These are phyloP conservation scores for Vickermania ingenoplastis DNA, from an alignment of 208 protist species.

Conservation along the genomic window DNA sequence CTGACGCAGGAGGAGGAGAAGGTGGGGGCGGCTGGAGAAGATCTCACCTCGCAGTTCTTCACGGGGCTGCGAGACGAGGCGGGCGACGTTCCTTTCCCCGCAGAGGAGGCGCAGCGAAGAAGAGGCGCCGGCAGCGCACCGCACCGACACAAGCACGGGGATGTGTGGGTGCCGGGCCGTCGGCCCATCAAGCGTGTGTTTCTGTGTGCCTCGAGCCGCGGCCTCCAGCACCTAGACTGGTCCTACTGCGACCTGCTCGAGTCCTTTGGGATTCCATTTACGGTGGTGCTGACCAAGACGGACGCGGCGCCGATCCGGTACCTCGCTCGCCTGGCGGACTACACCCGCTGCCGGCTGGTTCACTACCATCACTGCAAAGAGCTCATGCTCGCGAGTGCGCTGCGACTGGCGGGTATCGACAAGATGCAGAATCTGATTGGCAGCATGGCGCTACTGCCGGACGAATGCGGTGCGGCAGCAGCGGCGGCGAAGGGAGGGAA, in stretches of 20 bases:
- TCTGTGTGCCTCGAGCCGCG: slow-evolving; percentile 64
- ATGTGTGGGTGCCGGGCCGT: slow-evolving; percentile 6
- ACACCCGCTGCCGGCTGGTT: slow-evolving; percentile 73
- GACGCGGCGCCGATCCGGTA: slow-evolving; percentile 74
- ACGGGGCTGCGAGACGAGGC: background rate
- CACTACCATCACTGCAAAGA: slow-evolving; percentile 80
- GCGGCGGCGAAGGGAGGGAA: no score
- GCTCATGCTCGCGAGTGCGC: slow-evolving; percentile 68
- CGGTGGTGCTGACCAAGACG: slow-evolving; percentile 83
- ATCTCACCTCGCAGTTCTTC: no score
- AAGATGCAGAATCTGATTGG: slow-evolving; percentile 78
- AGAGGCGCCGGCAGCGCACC: background rate
- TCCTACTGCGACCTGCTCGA: slow-evolving; percentile 69
- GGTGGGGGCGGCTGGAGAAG: no score
- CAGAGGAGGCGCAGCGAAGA: no score
- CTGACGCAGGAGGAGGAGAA: background rate
- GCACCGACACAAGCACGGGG: background rate
- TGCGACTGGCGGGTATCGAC: slow-evolving; percentile 77
- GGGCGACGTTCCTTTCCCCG: no score
- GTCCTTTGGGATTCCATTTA: slow-evolving; percentile 50
- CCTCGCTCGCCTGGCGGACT: slow-evolving; percentile 70
- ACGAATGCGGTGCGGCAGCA: slow-evolving; percentile 7
- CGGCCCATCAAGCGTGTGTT: slow-evolving; percentile 71
- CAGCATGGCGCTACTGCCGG: slow-evolving; percentile 34
- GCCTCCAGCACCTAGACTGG: slow-evolving; percentile 68